Evolutionary conservation across 805 yeast genomes (phyloP), one percentile per base, ranked within the genome.

Genomic region (Metschnikowia lachancei): DNA sequence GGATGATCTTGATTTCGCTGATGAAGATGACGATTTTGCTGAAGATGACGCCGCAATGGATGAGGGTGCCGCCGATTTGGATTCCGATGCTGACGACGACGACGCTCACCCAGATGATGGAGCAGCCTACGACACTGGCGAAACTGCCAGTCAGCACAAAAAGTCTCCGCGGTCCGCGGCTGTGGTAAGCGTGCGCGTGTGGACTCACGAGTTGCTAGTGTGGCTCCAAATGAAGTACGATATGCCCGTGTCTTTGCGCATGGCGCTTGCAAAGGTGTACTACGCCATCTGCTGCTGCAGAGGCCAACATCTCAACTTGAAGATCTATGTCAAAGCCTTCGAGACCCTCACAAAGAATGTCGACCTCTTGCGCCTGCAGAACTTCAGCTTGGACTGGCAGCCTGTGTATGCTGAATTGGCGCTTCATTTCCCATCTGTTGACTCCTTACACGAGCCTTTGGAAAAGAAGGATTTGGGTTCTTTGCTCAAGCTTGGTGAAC

Each of bases 191-290:
- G 84, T 89, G 7, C 76, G 83, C 43, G 87, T 85, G 48, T 91
- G 97, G 96, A 85, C 97, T 0, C 82, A 85, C 44, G 97, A 90
- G 62, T 73, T 92, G 51, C 77, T 80, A 41, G 83, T 85, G 34
- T 85, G 96, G 78, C 63, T 89, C 44, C 78, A 78, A 55, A 83
- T 85, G 81, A 87, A 87, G 56, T 81, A 85, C 57, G 85, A 85
- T 43, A 75, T 92, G 69, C 97, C 99, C 0, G 56, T 88, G 11
- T 54, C 72, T 1, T 64, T 83, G 39, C 76, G 90, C 44, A 73
- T 81, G 18, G 68, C 78, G 1, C 71, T 92, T 35, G 81, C 88
- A 0, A 71, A 72, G 45, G 86, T 87, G 1, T 91, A 80, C 60
- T 90, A 81, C 58, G 79, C 85, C 14, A 71, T 94, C 20, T 75